Percentiles rank a stretch among this genome's conserved stretches.
Evolutionary conservation across 2,329 filamentous ascomycete species (phyloP).

Genomic region (Mycosphaerelloides madeirae): DNA sequence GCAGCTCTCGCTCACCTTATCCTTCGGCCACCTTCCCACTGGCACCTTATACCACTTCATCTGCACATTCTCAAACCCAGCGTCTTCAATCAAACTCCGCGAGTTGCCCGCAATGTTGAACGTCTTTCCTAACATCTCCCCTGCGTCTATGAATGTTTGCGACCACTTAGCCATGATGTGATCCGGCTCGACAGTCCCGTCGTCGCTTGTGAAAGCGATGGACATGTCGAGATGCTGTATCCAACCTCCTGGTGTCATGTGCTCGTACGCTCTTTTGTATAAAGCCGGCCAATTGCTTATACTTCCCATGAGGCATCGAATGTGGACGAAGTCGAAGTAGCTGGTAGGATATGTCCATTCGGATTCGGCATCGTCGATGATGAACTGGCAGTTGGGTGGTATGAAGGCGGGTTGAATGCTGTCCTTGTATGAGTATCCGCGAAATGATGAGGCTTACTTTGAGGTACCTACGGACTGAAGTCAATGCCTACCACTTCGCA

Average conservation of each 20-base stretch:
- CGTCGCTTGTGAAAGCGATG: conserved; percentile 3
- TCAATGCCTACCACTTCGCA: conserved; percentile 2
- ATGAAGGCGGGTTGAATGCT: neutral
- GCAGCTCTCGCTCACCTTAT: neutral
- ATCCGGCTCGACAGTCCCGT: neutral
- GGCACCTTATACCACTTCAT: conserved; percentile 31
- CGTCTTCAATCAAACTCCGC: conserved; percentile 2
- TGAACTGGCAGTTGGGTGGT: conserved; percentile 5
- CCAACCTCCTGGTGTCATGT: neutral
- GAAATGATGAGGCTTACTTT: too few relatives aligned
- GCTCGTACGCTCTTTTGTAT: neutral
- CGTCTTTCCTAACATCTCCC: conserved; percentile 4
- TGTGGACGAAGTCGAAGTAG: conserved; percentile 5
- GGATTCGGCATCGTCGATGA: conserved; percentile 2
- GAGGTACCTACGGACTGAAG: too few relatives aligned
- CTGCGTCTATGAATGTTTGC: conserved; percentile 2
- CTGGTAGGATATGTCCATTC: conserved; percentile 2
- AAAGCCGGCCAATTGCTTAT: conserved; percentile 2
- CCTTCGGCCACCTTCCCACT: conserved; percentile 4
- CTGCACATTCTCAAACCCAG: conserved; percentile 26
- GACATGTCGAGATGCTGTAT: conserved; percentile 3
- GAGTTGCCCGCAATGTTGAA: conserved; percentile 1
- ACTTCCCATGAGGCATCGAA: conserved; percentile 3
- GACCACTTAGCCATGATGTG: conserved; percentile 3
- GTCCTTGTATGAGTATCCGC: too few relatives aligned